Evolutionary conservation across 1,284 basidiomycete species (phyloP), one percentile per base, ranked within the genome.

Genomic region (Boletus mariae): DNA sequence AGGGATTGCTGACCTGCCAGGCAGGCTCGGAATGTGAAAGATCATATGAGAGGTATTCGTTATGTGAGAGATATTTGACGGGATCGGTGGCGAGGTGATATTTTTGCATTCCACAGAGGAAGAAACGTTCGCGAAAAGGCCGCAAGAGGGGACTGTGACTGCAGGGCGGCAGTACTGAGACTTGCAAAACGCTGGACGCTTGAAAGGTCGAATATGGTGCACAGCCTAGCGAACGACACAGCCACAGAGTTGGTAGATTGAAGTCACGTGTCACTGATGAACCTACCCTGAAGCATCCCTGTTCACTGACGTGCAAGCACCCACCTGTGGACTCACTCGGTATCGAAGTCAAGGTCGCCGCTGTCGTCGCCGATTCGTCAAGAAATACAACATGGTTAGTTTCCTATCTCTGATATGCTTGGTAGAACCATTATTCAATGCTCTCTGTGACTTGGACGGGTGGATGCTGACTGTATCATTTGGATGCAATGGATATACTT

Each of bases 331-430:
- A 45, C 26, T 25, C 38, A 35, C 50, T 37, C 49, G 38, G 51
- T 40, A 57, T 60, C 58, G 58, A 59, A 52, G 52, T 61, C 63
- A 61, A 65, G 54, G 57, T 51, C 56, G 57, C 55, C 57, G 55
- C 26, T 45, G 56, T 51, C 47, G 63, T 48, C 54, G 51, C 56
- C 51, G 42, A 54, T 48, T 38, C 64, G 51, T 67, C 68, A 70
- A 72, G 62, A 67, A 57, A 54, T 47, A 45, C 58, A 63, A 52
- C 56, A 69, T 69, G 67, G 67, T 69, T 25, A 71, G 67, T 69
- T 29, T 17, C 35, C 47, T 49, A 26, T 56, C 42, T 56, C 13
- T 23, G 1, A 37, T 51, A n/a, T 47, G 3, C 32, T 40, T 25
- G 17, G 38, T 34, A 32, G 10, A 43, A 29, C 23, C 34, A 28